Base-by-base conservation (phyloP, 208 protist genomes). In the Leishmania guyanensis region DNA sequence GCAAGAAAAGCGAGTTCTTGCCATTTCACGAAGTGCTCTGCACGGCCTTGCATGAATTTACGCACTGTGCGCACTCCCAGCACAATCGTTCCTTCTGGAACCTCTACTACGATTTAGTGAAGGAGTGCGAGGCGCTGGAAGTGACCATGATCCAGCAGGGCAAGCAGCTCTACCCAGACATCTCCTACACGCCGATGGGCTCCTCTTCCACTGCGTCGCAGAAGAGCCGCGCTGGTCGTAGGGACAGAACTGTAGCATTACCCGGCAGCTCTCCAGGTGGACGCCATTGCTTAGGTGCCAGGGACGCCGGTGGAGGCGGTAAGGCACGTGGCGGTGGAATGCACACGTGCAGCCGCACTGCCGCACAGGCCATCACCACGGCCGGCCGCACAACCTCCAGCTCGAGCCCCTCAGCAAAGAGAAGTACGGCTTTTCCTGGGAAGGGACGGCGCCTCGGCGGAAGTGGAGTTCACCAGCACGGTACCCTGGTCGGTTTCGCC, bases 41-140 rank as follows among this genome's bases (percentile, higher is more conserved):
- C 79, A 98, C 94, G 2, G 87, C 94, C 20, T 80, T 98, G 64
- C 96, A 98, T 85, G 96, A 98, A 89, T 84, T 98, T 20, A 92
- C 91, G 8, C 96, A 98, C 80, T 96, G 91, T 77, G 75, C 82
- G 39, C 81, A 91, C 78, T 89, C 86, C 0, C 84, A 78, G 48
- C 95, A 98, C 77, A 83, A 96, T 74, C 84, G 85, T 60, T 60
- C 84, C 9, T 98, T 98, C 76, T 96, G 93, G 92, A 72, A 85
- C 56, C 86, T 96, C 12, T 95, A 96, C 81, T 86, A 94, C 56
- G 74, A 96, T 33, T 85, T 98, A 8, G 89, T 95, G 22, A 77
- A 80, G 26, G 92, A 98, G 80, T 95, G 92, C 75, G 93, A 96
- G 75, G 86, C 78, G 46, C 75, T 94, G 26, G 91, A 97, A 50